Evolutionary conservation across 2,329 filamentous ascomycete species (phyloP), one percentile per base, ranked within the genome.

Genomic region (Nigrospora sphaerica): DNA sequence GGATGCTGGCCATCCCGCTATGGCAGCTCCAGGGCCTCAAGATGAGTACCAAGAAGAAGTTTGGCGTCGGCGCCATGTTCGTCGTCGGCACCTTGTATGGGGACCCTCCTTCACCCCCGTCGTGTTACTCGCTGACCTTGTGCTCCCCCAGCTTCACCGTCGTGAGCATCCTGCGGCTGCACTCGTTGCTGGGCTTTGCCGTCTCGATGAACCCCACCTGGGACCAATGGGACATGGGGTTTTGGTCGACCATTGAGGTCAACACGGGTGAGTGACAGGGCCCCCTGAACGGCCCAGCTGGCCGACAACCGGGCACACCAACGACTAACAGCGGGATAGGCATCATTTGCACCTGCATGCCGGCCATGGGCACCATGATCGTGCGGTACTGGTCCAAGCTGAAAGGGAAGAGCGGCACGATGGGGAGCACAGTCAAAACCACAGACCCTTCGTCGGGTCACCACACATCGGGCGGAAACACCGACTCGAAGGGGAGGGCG

Each of bases 241-340:
- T 46, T 31, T 56, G 54, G 55, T 54, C 52, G 12, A 57, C 52
- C 11, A 54, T 57, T 36, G 55, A 57, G 32, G 49, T 55, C 12
- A 50, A 48, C 7, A 28, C 23, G 10, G 23, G 23, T 28, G 23
- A 28, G 23, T 28, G 23, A 28, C 7, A 9, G 2, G 23, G 6
- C 6, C 23, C 4, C 6, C 23, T 2, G 5, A 28, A n/a, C n/a
- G n/a, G n/a, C n/a, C n/a, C 5, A 6, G 23, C 2, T 10, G 7
- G 23, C 23, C 23, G 23, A 5, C 7, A 10, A 5, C 23, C 4
- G 7, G 23, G 23, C 6, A 10, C 6, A 28, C 23, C 5, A 10
- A 6, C 7, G 4, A 2, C 23, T 28, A 28, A 28, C 23, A 28
- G n/a, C 23, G 23, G 23, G 3, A 53, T 54, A 6, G 54, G 55